A percentile compares a stretch with the other conserved stretches of the same genome.
phyloP scores from a whole-genome alignment of 345 rosid species.

The Geranium rotundifolium region DNA sequence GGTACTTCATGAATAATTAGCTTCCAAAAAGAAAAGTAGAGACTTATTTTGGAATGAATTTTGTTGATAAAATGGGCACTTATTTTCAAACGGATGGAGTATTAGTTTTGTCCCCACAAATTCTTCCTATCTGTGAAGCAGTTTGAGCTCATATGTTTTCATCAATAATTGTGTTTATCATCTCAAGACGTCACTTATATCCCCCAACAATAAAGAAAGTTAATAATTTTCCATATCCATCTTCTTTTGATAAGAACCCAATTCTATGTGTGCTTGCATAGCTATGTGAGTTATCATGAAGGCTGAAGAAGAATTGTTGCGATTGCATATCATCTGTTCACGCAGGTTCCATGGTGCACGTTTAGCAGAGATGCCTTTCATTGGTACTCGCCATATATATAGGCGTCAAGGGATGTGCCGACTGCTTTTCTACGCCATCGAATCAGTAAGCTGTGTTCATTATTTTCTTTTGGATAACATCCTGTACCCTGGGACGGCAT shows the following conservation, averaged over 20 bases:
- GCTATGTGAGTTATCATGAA: background rate
- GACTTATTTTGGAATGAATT: no score
- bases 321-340: constrained; percentile 3
- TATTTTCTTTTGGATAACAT: background rate
- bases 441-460: constrained; percentile 36
- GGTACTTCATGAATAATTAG: no score
- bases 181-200: no score
- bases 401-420: constrained; percentile 92
- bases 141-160: no score
- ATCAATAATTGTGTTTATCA: no score
- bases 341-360: constrained; percentile 64
- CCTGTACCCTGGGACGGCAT: background rate
- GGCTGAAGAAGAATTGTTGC: constrained; percentile 2
- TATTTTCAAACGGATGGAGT: no score
- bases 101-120: background rate
- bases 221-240: no score
- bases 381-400: constrained; percentile 76
- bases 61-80: no score
- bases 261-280: background rate
- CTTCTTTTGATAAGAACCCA: background rate
- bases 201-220: background rate
- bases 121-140: background rate
- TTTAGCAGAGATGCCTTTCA: constrained; percentile 91
- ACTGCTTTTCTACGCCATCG: constrained; percentile 61
- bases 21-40: no score